Conservation (phyloP, 2,329 filamentous ascomycete genomes). For the Aspergillus sojae region DNA sequence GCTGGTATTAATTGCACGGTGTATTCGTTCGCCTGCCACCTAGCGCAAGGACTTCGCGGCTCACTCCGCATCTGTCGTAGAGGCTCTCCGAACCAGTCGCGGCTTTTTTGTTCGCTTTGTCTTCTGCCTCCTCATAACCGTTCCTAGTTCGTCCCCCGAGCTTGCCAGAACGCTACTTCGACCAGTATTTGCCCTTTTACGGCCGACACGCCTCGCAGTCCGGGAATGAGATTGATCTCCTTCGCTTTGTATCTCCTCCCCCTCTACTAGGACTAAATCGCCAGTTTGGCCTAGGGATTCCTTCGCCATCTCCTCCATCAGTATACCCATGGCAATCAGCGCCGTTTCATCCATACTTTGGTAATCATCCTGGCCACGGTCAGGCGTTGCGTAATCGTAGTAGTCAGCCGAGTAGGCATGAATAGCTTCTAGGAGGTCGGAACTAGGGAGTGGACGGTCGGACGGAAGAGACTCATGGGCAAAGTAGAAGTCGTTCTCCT, state of each 20-base stretch:
- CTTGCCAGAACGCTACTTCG: conserved; percentile 23
- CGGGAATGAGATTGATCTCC: conserved; percentile 20
- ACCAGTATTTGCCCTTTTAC: conserved; percentile 25
- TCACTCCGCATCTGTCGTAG: conserved; percentile 27
- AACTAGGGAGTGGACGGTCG: conserved; percentile 51
- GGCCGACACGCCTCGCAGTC: conserved; percentile 10
- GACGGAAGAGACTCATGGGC: conserved; percentile 51
- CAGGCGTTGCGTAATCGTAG: conserved; percentile 45
- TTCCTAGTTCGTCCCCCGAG: conserved; percentile 27
- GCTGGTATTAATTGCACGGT: neutral
- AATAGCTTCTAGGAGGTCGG: conserved; percentile 59
- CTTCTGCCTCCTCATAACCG: conserved; percentile 18
- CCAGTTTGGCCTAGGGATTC: conserved; percentile 59
- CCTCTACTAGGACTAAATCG: conserved; percentile 60
- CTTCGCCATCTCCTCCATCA: conserved; percentile 61
- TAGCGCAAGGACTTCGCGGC: conserved; percentile 13
- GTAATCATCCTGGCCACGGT: conserved; percentile 45
- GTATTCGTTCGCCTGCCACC: neutral
- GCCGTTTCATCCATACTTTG: conserved; percentile 65
- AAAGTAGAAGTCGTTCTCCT: conserved; percentile 59
- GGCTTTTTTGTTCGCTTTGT: conserved; percentile 30
- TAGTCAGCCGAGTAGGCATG: conserved; percentile 62
- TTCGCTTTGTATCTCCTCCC: conserved; percentile 34
- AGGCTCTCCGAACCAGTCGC: conserved; percentile 22
- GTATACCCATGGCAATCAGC: conserved; percentile 61